These are phyloP conservation scores for Claviceps maximensis DNA, from an alignment of 2,329 filamentous ascomycete genomes.

Conservation along the genomic window DNA sequence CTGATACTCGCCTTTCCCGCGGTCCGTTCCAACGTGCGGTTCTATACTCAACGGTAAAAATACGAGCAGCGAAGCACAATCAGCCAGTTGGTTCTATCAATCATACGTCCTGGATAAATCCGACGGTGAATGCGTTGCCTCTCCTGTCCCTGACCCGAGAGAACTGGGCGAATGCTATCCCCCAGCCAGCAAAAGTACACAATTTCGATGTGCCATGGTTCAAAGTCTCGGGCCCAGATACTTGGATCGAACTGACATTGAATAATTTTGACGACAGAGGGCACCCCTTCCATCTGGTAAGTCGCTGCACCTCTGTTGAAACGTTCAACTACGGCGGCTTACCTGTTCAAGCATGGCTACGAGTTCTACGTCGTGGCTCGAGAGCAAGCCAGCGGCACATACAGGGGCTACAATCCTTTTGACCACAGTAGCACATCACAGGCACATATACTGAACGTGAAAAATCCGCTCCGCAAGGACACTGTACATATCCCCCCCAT, in stretches of 20 bases:
- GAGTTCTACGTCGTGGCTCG: constrained; percentile 9
- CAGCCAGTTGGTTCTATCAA: constrained; percentile 12
- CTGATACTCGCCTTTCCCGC: background rate
- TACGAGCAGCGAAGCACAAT: constrained; percentile 10
- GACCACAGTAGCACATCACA: constrained; percentile 1
- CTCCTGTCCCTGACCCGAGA: constrained; percentile 8
- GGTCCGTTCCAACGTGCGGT: constrained; percentile 8
- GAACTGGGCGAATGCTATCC: constrained; percentile 7
- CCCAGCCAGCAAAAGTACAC: constrained; percentile 8
- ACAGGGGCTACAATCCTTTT: constrained; percentile 9
- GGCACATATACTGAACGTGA: constrained; percentile 2
- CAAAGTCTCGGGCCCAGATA: constrained; percentile 8
- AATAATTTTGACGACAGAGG: constrained; percentile 37
- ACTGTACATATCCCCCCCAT: constrained; percentile 17
- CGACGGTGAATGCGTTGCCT: constrained; percentile 5
- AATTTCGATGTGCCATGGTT: constrained; percentile 9
- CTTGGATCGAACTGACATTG: constrained; percentile 33
- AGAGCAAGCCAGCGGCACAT: constrained; percentile 1
- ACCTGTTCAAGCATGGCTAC: constrained; percentile 10
- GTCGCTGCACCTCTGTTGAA: background rate
- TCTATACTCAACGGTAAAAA: constrained; percentile 10
- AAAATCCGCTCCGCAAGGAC: constrained; percentile 20
- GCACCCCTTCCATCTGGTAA: constrained; percentile 36
- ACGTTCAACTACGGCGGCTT: background rate
- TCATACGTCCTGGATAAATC: constrained; percentile 10